Evolutionary conservation across 768 basidiomycete genomes (phyloP).

Genomic region (Leccinum rimulosum): DNA sequence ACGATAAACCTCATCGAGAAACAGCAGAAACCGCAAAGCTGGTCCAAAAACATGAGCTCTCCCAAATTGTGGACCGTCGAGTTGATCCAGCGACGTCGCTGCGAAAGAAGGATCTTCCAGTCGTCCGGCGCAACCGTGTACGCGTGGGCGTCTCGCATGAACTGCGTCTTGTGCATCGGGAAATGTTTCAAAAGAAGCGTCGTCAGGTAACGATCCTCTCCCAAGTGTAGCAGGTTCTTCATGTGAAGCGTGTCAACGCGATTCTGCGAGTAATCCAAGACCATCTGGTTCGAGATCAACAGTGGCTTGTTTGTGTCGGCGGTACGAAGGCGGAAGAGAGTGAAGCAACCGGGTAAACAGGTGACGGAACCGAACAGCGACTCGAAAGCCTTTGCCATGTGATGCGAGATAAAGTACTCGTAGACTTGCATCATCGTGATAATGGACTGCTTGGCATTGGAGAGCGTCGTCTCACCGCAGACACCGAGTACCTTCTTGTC

Average conservation of each 20-base stretch:
- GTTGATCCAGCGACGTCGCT: constrained; percentile 99
- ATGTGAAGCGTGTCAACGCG: constrained; percentile 97
- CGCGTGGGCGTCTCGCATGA: constrained; percentile 91
- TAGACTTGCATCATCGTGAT: constrained; percentile 99
- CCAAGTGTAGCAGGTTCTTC: constrained; percentile 97
- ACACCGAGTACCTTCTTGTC: constrained; percentile 93
- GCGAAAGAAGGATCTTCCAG: constrained; percentile 90
- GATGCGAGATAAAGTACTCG: constrained; percentile 99
- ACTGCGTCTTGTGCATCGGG: constrained; percentile 91
- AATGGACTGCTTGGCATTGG: constrained; percentile 92
- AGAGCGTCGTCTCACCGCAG: constrained; percentile 91
- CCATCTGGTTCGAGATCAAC: constrained; percentile 85
- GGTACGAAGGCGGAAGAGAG: constrained; percentile 91
- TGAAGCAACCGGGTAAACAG: constrained; percentile 98
- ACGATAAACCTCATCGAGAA: constrained; percentile 99
- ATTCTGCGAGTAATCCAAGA: constrained; percentile 92
- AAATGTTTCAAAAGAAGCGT: constrained; percentile 96
- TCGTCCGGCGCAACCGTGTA: constrained; percentile 95
- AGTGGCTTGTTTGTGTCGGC: constrained; percentile 95
- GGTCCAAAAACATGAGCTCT: constrained; percentile 88
- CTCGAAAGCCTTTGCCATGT: constrained; percentile 98
- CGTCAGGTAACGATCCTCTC: constrained; percentile 98
- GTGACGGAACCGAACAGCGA: constrained; percentile 96
- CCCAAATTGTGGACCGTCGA: constrained; percentile 97
- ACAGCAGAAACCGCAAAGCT: constrained; percentile 95